phyloP scores from a whole-genome alignment of 2,329 filamentous ascomycete genomes.

The Fusarium anguioides region DNA sequence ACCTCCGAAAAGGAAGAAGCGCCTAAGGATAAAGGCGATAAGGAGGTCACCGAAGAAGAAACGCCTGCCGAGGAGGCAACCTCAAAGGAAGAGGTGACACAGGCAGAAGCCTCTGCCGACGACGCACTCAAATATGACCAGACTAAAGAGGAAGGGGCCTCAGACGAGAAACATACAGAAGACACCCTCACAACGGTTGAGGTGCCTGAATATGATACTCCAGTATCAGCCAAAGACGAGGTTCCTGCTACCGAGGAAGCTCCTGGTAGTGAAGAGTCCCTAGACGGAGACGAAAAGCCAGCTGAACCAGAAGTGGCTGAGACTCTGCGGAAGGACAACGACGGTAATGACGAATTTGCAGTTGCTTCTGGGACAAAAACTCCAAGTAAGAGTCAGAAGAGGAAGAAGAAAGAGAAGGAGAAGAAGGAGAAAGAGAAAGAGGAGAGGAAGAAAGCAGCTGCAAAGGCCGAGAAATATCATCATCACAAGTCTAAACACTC shows the following conservation, averaged over 20 bases:
- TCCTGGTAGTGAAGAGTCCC: conserved; percentile 4
- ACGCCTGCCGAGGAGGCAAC: conserved; percentile 11
- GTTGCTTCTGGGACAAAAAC: conserved; percentile 17
- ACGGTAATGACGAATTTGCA: conserved; percentile 24
- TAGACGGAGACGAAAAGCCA: not conserved
- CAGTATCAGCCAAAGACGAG: not conserved
- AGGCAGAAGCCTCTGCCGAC: conserved; percentile 10
- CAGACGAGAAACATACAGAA: conserved; percentile 2
- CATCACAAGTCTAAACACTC: conserved; percentile 39
- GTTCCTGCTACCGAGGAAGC: conserved; percentile 2
- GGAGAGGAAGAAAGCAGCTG: conserved; percentile 32
- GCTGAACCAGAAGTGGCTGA: conserved; percentile 2
- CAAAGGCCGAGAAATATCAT: conserved; percentile 35
- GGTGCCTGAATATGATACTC: not conserved
- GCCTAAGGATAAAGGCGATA: conserved; percentile 2
- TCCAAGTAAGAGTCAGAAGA: conserved; percentile 39
- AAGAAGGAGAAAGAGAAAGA: conserved; percentile 27
- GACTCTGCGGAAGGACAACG: conserved; percentile 11
- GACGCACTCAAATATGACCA: conserved; percentile 17
- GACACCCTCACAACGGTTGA: not conserved
- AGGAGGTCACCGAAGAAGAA: conserved; percentile 22
- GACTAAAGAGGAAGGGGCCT: conserved; percentile 1
- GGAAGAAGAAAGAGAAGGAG: conserved; percentile 57
- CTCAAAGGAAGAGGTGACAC: conserved; percentile 1
- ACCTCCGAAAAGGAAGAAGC: conserved; percentile 14